Evolutionary conservation across 768 basidiomycete genomes (phyloP), one percentile per base, ranked within the genome.

Genomic region (Pisolithus marmoratus): DNA sequence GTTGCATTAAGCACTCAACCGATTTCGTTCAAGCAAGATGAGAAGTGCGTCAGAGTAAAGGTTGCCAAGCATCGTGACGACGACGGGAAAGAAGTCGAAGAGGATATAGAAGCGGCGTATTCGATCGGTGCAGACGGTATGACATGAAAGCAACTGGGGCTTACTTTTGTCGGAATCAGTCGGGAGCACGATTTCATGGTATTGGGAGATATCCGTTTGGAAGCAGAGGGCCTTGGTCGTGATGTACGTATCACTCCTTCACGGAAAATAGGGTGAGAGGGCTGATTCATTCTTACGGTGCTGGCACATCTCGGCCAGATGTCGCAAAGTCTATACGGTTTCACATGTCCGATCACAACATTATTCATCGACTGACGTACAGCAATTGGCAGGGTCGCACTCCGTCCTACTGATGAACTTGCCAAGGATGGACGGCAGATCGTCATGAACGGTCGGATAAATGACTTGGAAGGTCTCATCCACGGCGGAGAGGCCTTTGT

Each of bases 121-220:
- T 56, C 79, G 1, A 59, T 77, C 11, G 75, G 75, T 2, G 62
- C 70, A 0, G 78, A 77, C 53, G 73, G 64, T 15, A 37, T 65
- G 4, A 67, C 67, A 8, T 63, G 78, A n/a, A 74, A 73, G 51
- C 57, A 61, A 36, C 65, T 75, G 3, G 76, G 74, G 0, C 54
- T 79, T 8, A 57, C 62, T 0, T 79, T 79, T 53, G 51, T 71
- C 0, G 77, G 77, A 0, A 68, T 76, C 53, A 74, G 70, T 0
- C 57, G 50, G 9, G 55, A 66, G 3, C 58, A 60, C 4, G 55
- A 70, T 19, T 20, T 49, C 3, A 41, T 63, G 2, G 49, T 72
- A 0, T 59, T 68, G 6, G 76, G 68, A 1, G 74, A 80, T 52
- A 63, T 78, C 20, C 54, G 67, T 24, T 38, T 74, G 11, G 49